Percentiles rank a stretch among this genome's conserved stretches.
phyloP scores from a whole-genome alignment of 345 rosid species.

The Rhodomyrtus tomentosa region DNA sequence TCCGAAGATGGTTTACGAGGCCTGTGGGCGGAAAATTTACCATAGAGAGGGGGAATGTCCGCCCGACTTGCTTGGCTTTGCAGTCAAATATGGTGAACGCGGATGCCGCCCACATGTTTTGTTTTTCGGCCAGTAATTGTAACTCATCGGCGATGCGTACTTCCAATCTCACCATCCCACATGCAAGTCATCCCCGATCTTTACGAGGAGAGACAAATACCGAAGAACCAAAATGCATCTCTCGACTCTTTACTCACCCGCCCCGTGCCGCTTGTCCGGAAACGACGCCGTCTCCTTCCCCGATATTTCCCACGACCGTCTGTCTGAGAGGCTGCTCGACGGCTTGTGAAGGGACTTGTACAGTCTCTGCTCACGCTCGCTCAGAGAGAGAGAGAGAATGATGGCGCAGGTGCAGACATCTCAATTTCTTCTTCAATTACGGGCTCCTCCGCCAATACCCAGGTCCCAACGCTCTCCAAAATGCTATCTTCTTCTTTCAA shows the following conservation, averaged over 20 bases:
- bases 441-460: conserved; percentile 13
- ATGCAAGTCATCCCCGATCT: not conserved
- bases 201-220: not conserved
- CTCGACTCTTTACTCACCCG: not conserved
- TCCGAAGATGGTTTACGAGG: conserved; percentile 76
- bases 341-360: not conserved
- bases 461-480: conserved; percentile 7
- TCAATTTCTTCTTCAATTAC: conserved; percentile 13
- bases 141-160: not conserved
- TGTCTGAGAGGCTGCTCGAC: not conserved
- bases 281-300: not conserved
- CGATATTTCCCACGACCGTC: not conserved
- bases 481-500: not conserved
- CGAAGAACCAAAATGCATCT: not conserved
- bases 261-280: not conserved
- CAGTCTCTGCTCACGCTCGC: not conserved
- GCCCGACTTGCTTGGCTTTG: too few relatives aligned
- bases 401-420: conserved; percentile 22
- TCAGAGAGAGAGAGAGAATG: not conserved
- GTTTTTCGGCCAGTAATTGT: too few relatives aligned
- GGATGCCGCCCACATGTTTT: too few relatives aligned
- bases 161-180: not conserved
- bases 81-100: too few relatives aligned
- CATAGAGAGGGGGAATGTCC: conserved; percentile 52
- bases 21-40: conserved; percentile 71